A percentile compares a stretch with the other conserved stretches of the same genome.
Evolutionary conservation across 305 asterid genomes (phyloP).

Genomic region (Fraxinus baroniana): DNA sequence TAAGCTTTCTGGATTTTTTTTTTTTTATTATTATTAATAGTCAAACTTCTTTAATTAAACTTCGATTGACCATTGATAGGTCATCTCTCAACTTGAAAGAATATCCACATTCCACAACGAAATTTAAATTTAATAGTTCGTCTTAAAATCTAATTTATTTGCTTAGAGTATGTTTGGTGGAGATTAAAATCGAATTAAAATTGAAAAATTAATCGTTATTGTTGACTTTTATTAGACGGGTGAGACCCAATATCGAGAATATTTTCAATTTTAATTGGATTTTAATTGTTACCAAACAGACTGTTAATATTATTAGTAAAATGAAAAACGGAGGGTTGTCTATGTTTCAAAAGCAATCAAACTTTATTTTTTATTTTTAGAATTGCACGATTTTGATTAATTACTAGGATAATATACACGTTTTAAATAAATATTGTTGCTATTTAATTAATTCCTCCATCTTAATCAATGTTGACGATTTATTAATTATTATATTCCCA

Average conservation of each 20-base stretch:
- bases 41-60: conserved; percentile 7
- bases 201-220: too few species aligned
- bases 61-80: not conserved
- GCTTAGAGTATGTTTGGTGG: too few species aligned
- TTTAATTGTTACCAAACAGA: too few species aligned
- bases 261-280: too few species aligned
- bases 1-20: conserved; percentile 1
- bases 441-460: not conserved
- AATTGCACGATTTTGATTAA: not conserved
- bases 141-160: not conserved
- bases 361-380: too few species aligned
- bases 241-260: too few species aligned
- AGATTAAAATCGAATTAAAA: too few species aligned
- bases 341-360: not conserved
- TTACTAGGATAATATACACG: not conserved
- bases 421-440: not conserved
- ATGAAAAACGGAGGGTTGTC: not conserved
- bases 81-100: not conserved
- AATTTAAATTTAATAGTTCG: not conserved
- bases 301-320: too few species aligned
- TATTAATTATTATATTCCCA: not conserved
- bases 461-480: not conserved
- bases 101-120: not conserved
- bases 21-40: not conserved
- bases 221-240: too few species aligned